Evolutionary conservation across 805 yeast genomes (phyloP).

Genomic region (Candida saitoana): DNA sequence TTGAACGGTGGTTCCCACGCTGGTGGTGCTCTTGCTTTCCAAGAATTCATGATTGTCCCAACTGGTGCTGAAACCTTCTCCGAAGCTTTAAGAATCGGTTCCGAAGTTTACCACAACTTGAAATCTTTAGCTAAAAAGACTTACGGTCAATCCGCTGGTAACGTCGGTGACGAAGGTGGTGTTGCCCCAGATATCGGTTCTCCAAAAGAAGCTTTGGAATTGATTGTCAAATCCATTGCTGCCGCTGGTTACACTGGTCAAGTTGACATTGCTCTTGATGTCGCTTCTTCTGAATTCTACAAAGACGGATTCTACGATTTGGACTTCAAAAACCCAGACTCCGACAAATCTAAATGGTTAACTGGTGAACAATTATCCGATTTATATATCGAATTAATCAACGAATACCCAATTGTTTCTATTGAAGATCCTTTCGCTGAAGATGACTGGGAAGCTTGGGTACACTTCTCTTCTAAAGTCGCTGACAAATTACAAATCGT

Average conservation of each 20-base stretch:
- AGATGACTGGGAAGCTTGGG: slow-evolving; percentile 99
- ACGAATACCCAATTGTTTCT: slow-evolving; percentile 95
- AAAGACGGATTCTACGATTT: slow-evolving; percentile 90
- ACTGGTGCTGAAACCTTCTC: slow-evolving; percentile 83
- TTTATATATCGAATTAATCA: slow-evolving; percentile 73
- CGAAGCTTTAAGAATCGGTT: slow-evolving; percentile 94
- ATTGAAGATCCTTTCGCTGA: slow-evolving; percentile 99
- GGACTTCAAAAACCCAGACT: slow-evolving; percentile 96
- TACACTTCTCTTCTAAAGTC: slow-evolving; percentile 68
- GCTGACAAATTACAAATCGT: slow-evolving; percentile 81
- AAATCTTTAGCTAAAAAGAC: slow-evolving; percentile 88
- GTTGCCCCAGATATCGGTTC: slow-evolving; percentile 97
- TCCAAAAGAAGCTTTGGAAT: slow-evolving; percentile 96
- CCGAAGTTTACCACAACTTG: slow-evolving; percentile 97
- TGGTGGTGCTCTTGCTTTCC: slow-evolving; percentile 98
- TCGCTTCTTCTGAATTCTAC: slow-evolving; percentile 97
- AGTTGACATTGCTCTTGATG: slow-evolving; percentile 89
- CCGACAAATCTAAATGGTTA: slow-evolving; percentile 88
- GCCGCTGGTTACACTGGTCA: slow-evolving; percentile 93
- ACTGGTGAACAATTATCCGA: slow-evolving; percentile 82
- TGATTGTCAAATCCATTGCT: slow-evolving; percentile 84
- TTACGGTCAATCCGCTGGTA: slow-evolving; percentile 98
- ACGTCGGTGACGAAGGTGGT: slow-evolving; percentile 99
- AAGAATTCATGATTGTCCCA: slow-evolving; percentile 99
- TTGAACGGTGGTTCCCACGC: slow-evolving; percentile 99